phyloP scores from a whole-genome alignment of 176 grass and related monocot species.

The Calamus simplicifolius region DNA sequence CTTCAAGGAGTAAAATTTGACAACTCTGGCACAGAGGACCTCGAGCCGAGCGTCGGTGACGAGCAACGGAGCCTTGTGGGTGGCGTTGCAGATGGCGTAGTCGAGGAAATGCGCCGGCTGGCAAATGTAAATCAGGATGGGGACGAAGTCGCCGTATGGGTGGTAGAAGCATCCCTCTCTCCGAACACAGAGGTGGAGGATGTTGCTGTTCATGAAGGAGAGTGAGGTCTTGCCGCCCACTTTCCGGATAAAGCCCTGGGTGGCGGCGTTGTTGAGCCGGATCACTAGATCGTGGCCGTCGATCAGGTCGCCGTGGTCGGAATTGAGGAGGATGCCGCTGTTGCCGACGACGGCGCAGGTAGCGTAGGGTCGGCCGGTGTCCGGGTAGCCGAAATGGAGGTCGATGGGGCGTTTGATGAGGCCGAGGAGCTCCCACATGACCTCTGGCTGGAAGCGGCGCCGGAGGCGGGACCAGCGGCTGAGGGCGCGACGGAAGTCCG shows the following conservation, averaged over 20 bases:
- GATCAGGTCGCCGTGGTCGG: conserved; percentile 48
- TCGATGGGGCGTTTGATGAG: conserved; percentile 33
- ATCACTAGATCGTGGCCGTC: conserved; percentile 75
- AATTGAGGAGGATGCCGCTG: conserved; percentile 80
- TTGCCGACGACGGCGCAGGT: conserved; percentile 91
- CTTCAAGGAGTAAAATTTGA: conserved; percentile 87
- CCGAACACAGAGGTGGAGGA: conserved; percentile 70
- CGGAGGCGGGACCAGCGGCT: conserved; percentile 53
- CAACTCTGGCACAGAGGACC: conserved; percentile 66
- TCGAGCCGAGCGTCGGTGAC: conserved; percentile 81
- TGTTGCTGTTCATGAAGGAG: conserved; percentile 97
- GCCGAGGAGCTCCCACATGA: conserved; percentile 21
- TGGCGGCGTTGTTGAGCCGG: conserved; percentile 84
- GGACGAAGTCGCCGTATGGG: conserved; percentile 61
- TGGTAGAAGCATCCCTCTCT: conserved; percentile 75
- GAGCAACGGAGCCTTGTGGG: conserved; percentile 44
- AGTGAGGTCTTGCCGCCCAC: conserved; percentile 70
- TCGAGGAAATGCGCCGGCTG: conserved; percentile 90
- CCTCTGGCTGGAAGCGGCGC: conserved; percentile 51
- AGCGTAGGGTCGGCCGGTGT: conserved; percentile 9
- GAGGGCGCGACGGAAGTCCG: conserved; percentile 43
- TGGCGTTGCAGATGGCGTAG: conserved; percentile 51
- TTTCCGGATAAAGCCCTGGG: conserved; percentile 37
- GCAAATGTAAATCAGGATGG: conserved; percentile 85
- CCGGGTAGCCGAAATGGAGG: conserved; percentile 2